Base-by-base conservation (phyloP, 495 filamentous ascomycete species). In the Penicillium coffeae region DNA sequence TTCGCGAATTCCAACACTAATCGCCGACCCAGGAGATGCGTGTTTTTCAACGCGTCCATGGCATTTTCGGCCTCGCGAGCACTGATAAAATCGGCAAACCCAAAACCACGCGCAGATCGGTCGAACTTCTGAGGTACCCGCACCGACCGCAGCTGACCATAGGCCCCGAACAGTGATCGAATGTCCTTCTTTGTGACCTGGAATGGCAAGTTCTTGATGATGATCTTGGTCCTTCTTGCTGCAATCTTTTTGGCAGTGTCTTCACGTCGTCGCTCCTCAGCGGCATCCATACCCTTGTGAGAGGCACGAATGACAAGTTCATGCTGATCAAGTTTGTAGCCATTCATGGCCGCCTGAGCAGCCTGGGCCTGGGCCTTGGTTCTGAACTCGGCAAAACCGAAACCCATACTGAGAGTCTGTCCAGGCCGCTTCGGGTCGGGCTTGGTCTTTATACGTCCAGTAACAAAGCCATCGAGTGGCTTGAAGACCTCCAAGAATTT, bases 201-300 rank as follows among this genome's bases (percentile, higher is more conserved):
- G 73, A 99, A 99, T 8, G 93, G 93, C 62, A 99, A 70, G 73
- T 99, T 99, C 76, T 97, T 97, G 75, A 98, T 88, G 66, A 97
- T 86, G 58, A 99, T 84, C 75, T 97, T 96, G 25, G 90, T 96
- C 43, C 81, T 77, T 56, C 81, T 80, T 19, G 77, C 79, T 3
- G 84, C 80, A 13, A 79, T 62, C 64, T 87, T 90, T 75, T 89
- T 93, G 47, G 83, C 83, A 15, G 78, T 80, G 56, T 95, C 90
- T 48, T 89, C 84, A 51, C 83, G 84, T 61, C 84, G 82, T 44
- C 83, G 79, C 64, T 94, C 88, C 60, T 93, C 88, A 0, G 88
- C 91, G 5, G 89, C 89, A 69, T 97, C 90, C 50, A 81, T 70
- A 19, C 84, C 89, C 64, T 84, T 88, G 64, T 96, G 89, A 19